Conservation (phyloP, 805 yeast genomes). For the Zygoascus ofunaensis region DNA sequence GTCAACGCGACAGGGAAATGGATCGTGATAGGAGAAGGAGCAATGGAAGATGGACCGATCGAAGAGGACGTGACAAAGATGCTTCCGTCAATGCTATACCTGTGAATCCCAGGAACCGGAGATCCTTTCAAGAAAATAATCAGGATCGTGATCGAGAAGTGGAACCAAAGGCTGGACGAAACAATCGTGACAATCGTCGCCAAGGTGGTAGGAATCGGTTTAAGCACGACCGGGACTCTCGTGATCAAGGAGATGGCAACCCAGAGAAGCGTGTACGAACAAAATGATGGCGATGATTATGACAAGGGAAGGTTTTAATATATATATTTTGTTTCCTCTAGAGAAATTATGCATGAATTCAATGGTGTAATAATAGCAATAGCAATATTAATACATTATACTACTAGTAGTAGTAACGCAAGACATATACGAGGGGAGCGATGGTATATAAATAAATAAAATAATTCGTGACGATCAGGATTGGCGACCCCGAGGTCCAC, state of each 20-base stretch:
- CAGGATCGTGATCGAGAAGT: background rate
- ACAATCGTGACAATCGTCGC: background rate
- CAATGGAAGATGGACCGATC: background rate
- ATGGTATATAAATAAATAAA: no score
- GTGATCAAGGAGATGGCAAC: background rate
- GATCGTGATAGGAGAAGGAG: background rate
- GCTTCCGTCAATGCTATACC: conserved; percentile 1
- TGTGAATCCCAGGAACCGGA: background rate
- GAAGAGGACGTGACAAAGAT: background rate
- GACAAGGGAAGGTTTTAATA: no score
- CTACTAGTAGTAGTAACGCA: no score
- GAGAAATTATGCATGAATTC: no score
- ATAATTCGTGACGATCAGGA: background rate
- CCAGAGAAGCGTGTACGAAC: background rate
- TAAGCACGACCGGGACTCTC: background rate
- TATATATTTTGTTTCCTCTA: no score
- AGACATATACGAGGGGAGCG: no score
- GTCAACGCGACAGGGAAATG: background rate
- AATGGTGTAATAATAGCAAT: no score
- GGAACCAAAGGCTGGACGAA: background rate
- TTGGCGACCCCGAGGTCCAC: background rate
- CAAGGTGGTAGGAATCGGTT: background rate
- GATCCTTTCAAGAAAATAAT: background rate
- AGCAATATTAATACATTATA: no score
- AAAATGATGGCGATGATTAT: background rate